Base-by-base conservation (phyloP, 805 yeast species). In the Ogataea minuta region DNA sequence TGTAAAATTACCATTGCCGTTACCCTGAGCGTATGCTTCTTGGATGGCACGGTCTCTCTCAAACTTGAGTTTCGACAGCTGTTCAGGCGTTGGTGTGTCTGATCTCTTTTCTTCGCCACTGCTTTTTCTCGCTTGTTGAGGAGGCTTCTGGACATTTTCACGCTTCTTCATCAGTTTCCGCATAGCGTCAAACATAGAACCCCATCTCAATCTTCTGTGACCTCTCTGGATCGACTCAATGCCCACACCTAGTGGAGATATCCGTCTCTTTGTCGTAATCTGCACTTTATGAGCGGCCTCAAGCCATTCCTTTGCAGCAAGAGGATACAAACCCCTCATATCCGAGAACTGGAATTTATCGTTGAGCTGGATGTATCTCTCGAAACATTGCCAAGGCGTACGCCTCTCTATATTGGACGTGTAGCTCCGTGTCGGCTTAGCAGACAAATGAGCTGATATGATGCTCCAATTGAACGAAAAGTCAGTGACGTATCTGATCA, bases 331-430 rank as follows among this genome's bases (percentile, higher is more conserved):
- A 0, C 98, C 99, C 55, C 84, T 81, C 79, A 93, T 77, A 55
- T 91, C 98, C 28, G 79, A 69, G 44, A 87, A 77, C 48, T 87
- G 95, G 54, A 89, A 91, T 43, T 82, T 81, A 44, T 91, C 96
- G 53, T 86, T 88, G 49, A 93, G 71, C 64, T 91, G 98, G 45
- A 90, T 82, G 69, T 91, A 93, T 49, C 99, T 70, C 62, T 93
- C 99, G 66, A 93, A 93, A 60, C 98, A 91, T 60, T 91, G 98
- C 99, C 99, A 93, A 0, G 99, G 95, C 0, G 98, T 93, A 54
- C 99, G 75, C 54, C 97, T 76, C 61, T 93, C 98, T 41, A 89
- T 87, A 54, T 87, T 89, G 1, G 98, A 84, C 26, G 80, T 76
- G 59, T 87, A 89, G 10, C 82, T 76, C 48, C 78, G 71, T 0